These are phyloP conservation scores for Dimocarpus longan DNA, from an alignment of 345 rosid genomes.

Conservation along the genomic window DNA sequence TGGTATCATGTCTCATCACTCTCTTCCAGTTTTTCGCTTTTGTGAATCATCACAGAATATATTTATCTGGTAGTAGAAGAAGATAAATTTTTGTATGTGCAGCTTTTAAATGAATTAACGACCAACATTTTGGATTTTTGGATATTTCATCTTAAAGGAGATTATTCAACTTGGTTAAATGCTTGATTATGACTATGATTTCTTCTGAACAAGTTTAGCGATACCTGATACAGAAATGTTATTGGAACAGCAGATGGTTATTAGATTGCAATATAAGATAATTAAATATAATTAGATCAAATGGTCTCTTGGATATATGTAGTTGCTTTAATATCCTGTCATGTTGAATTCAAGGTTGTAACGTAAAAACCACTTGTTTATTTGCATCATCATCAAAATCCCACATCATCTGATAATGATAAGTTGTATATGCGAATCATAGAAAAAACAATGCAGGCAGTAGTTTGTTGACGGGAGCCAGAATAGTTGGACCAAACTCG, in stretches of 20 bases:
- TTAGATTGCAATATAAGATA: too few relatives aligned
- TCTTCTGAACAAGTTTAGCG: too few relatives aligned
- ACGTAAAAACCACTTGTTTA: too few relatives aligned
- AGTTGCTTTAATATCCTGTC: too few relatives aligned
- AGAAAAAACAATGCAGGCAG: not conserved
- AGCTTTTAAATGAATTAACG: not conserved
- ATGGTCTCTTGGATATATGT: not conserved
- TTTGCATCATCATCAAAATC: too few relatives aligned
- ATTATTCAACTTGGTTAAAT: too few relatives aligned
- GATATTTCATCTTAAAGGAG: too few relatives aligned
- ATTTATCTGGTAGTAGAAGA: not conserved
- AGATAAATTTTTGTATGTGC: not conserved
- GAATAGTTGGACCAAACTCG: not conserved
- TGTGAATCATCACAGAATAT: not conserved
- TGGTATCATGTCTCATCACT: not conserved
- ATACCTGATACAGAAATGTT: too few relatives aligned
- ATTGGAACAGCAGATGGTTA: too few relatives aligned
- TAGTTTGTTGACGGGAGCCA: not conserved
- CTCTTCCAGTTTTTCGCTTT: not conserved
- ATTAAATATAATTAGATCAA: not conserved
- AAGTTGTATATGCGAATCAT: not conserved
- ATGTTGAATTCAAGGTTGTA: too few relatives aligned
- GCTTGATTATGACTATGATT: too few relatives aligned
- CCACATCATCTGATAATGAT: not conserved
- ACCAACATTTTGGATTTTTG: not conserved